Base-by-base conservation (phyloP, 768 basidiomycete species). In the Omphalotus guepiniiformis region DNA sequence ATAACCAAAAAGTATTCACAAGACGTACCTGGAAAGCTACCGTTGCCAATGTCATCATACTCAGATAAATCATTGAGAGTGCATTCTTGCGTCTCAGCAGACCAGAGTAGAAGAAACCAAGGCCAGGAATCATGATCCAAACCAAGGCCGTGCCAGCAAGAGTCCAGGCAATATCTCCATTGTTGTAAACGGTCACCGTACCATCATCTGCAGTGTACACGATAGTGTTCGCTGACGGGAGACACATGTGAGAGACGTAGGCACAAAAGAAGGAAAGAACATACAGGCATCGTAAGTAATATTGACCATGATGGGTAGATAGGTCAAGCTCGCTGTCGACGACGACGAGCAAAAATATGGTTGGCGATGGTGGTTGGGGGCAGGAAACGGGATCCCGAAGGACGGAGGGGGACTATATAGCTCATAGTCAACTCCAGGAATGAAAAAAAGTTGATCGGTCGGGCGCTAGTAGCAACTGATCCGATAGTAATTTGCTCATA, bases 81-180 rank as follows among this genome's bases (percentile, higher is more conserved):
- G 95, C 95, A 56, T 96, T 96, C 68, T 98, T 98, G 51, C 95
- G 72, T 40, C 95, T 72, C 26, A 96, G 76, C 26, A 99, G 78
- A 53, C 91, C 95, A 12, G 91, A 88, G 65, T 95, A 96, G 69
- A 90, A 91, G 66, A 79, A 88, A 38, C 90, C 88, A 39, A 93
- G 82, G 39, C 86, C 87, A 8, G 85, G 86, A 60, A 89, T 79
- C 88, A 91, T 90, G 53, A 90, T 71, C 75, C 77, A 92, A 28
- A 92, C 90, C 51, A 93, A 73, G 22, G 90, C 93, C 15, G 80
- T 92, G 22, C 81, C 80, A 3, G 79, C 64, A 45, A 93, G 68
- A 34, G 82, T 69, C 85, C 72, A 79, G 13, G 67, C 71, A 22
- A 76, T 76, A 55, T 78, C 75, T 18, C 77, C 77, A 21, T 68